Base-by-base conservation (phyloP, 139 green algal genomes). In the Chlamydomonas schloesseri region DNA sequence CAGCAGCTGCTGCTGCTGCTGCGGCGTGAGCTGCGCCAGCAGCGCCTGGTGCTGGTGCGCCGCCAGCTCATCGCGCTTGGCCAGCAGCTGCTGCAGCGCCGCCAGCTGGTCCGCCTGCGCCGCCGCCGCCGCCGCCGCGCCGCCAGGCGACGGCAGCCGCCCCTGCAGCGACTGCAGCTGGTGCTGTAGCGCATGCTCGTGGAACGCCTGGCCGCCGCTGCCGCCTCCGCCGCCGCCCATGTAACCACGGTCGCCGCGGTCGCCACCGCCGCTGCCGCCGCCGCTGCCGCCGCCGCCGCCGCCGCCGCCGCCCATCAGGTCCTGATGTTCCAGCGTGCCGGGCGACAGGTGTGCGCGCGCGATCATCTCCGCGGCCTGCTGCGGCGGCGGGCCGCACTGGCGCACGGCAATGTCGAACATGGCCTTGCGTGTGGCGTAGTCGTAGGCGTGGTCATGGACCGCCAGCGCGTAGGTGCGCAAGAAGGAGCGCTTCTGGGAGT, bases 391-490 rank as follows among this genome's bases (percentile, higher is more conserved):
- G 28, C 76, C 76, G 76, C 76, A 83, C n/a, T 83, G 76, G 37
- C 76, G 76, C 28, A 83, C 76, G 13, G 76, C 76, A 18, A 83
- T 83, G n/a, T 83, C 76, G 42, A 83, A 83, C 76, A 83, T 83
- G 60, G 76, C 76, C 60, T 83, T 83, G 36, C 76, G 76, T 0
- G 76, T 62, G n/a, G 60, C 76, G 37, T 83, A 83, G 60, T 83
- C 76, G 37, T 83, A 83, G 28, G 76, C 76, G 37, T 83, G 60
- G 76, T 83, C 76, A 60, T 83, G 76, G 15, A 83, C 76, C 6
- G 76, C 76, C 37, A 83, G 37, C 1, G 76, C 76, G 76, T 83
- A 83, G 24, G 76, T 83, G 76, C 76, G 76, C 36, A 83, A 37
- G 37, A 83, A 83, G 14, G 76, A 83, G 29, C 76, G 60, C 76